Percentiles rank a stretch among this genome's conserved stretches.
These are phyloP conservation scores for Colletotrichum phormii DNA, from an alignment of 2,329 filamentous ascomycete species.

Conservation along the genomic window DNA sequence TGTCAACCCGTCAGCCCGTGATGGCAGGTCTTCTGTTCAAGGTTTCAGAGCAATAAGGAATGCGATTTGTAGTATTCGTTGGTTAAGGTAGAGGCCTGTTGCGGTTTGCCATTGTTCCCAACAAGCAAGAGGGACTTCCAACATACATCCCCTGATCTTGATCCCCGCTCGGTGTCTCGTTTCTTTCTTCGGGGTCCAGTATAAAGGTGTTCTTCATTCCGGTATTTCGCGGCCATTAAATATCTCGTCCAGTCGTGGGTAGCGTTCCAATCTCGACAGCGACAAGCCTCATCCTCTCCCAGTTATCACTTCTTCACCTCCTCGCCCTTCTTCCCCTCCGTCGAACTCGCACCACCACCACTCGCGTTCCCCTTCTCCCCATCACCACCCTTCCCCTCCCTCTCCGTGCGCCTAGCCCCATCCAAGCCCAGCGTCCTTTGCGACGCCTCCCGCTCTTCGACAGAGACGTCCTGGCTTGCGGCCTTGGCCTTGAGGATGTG, in stretches of 20 bases:
- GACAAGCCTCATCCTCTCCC: too few relatives aligned
- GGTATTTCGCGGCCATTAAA: too few relatives aligned
- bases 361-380: neutral
- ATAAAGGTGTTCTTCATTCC: too few relatives aligned
- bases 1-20: neutral
- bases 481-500: neutral
- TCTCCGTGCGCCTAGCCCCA: neutral
- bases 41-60: neutral
- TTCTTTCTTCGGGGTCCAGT: too few relatives aligned
- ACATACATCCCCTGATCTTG: too few relatives aligned
- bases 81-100: too few relatives aligned
- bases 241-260: too few relatives aligned
- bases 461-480: neutral
- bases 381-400: neutral
- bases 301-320: neutral
- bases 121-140: too few relatives aligned
- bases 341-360: neutral
- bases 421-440: neutral
- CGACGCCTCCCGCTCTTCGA: neutral
- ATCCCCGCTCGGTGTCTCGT: too few relatives aligned
- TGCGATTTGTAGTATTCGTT: neutral
- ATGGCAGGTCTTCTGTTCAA: neutral
- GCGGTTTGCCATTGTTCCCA: too few relatives aligned
- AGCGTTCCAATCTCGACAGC: neutral
- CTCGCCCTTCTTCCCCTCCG: neutral